Conservation (phyloP, 805 yeast species). For the Pichia eremophila region DNA sequence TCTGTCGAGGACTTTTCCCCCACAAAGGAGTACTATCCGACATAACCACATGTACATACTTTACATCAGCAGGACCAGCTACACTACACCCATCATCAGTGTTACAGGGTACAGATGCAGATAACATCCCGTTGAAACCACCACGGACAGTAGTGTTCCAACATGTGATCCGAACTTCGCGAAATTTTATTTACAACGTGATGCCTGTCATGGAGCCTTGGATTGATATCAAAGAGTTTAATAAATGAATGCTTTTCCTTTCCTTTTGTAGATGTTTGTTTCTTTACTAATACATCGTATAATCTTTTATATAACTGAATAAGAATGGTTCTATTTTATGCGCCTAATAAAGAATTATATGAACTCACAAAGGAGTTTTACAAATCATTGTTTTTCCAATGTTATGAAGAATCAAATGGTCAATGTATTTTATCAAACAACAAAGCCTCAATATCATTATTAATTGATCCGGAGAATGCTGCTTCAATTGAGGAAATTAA, state of each 20-base stretch:
- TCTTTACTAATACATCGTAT: no score
- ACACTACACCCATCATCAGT: not conserved
- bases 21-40: not conserved
- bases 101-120: not conserved
- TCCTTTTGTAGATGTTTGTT: no score
- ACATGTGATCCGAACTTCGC: not conserved
- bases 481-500: conserved; percentile 19
- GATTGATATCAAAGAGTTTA: not conserved
- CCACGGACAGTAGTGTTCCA: not conserved
- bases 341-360: conserved; percentile 38
- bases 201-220: not conserved
- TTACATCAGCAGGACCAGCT: not conserved
- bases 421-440: conserved; percentile 1
- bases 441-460: conserved; percentile 14
- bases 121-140: not conserved
- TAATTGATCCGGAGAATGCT: conserved; percentile 19
- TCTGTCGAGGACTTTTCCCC: not conserved
- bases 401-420: not conserved
- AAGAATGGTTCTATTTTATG: conserved; percentile 35
- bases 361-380: conserved; percentile 49
- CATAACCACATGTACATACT: not conserved
- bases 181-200: not conserved
- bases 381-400: conserved; percentile 13
- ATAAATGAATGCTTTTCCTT: not conserved
- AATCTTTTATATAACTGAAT: no score